A percentile compares a stretch with the other conserved stretches of the same genome.
Evolutionary conservation across 768 basidiomycete species (phyloP).

Genomic region (Mycena indigotica): DNA sequence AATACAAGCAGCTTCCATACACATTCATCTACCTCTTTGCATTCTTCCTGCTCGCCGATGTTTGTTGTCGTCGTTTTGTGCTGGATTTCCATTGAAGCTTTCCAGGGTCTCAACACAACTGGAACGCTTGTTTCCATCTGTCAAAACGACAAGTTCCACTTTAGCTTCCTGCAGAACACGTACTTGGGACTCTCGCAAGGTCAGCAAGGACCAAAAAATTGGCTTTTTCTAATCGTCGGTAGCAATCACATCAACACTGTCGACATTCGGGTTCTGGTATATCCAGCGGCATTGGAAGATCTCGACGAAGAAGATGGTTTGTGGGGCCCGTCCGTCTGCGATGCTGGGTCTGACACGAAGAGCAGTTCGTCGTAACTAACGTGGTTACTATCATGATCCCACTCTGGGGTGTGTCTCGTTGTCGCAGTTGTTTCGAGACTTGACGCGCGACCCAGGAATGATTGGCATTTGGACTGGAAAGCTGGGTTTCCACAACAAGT

Average conservation of each 20-base stretch:
- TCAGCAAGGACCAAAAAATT: too few relatives aligned
- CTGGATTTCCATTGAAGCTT: not conserved
- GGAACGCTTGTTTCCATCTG: slow-evolving; percentile 74
- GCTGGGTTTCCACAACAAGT: slow-evolving; percentile 78
- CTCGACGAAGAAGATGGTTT: slow-evolving; percentile 78
- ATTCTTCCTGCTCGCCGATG: slow-evolving; percentile 81
- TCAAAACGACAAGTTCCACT: slow-evolving; percentile 79
- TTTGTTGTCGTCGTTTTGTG: slow-evolving; percentile 31
- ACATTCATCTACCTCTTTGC: slow-evolving; percentile 80
- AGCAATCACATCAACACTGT: slow-evolving; percentile 71
- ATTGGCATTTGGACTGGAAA: slow-evolving; percentile 79
- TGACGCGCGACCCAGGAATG: slow-evolving; percentile 43
- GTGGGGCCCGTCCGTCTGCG: slow-evolving; percentile 10
- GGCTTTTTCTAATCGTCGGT: too few relatives aligned
- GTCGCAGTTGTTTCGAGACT: not conserved
- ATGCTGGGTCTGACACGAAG: not conserved
- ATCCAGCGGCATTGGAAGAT: slow-evolving; percentile 80
- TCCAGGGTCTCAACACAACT: slow-evolving; percentile 78
- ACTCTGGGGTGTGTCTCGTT: slow-evolving; percentile 59
- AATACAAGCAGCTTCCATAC: slow-evolving; percentile 77
- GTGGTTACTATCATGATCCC: slow-evolving; percentile 77
- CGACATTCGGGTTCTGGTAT: slow-evolving; percentile 81
- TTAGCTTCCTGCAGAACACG: slow-evolving; percentile 81
- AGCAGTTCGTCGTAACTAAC: slow-evolving; percentile 75
- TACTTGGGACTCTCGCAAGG: slow-evolving; percentile 78